These are phyloP conservation scores for Boletus speciosus DNA, from an alignment of 768 basidiomycete genomes.

Conservation along the genomic window DNA sequence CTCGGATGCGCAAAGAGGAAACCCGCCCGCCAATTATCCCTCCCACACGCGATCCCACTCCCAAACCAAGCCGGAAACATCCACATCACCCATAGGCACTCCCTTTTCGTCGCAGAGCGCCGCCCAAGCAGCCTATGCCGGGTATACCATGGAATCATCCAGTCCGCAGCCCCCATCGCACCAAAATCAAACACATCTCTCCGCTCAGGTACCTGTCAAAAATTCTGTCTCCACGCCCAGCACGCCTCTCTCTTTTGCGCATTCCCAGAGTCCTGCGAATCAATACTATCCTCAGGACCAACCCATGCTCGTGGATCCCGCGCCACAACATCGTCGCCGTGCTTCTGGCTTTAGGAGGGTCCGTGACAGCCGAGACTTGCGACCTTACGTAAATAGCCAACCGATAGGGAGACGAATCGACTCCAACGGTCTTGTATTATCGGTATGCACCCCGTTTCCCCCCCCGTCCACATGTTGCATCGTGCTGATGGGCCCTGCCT, in stretches of 20 bases:
- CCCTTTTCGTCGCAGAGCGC: constrained; percentile 56
- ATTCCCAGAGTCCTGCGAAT: constrained; percentile 46
- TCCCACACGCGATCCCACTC: constrained; percentile 57
- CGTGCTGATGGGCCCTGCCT: constrained; percentile 4
- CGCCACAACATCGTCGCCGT: constrained; percentile 56
- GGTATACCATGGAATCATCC: constrained; percentile 62
- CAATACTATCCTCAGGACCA: constrained; percentile 65
- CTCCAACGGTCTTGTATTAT: constrained; percentile 69
- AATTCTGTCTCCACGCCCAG: constrained; percentile 65
- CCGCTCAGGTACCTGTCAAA: constrained; percentile 45
- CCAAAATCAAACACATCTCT: constrained; percentile 51
- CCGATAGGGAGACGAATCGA: constrained; percentile 73
- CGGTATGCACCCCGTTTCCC: constrained; percentile 50
- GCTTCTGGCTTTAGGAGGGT: constrained; percentile 78
- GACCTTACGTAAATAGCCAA: constrained; percentile 64
- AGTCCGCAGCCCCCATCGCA: constrained; percentile 55
- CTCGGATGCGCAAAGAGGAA: constrained; percentile 39
- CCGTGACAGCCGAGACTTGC: constrained; percentile 71
- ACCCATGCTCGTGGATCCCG: constrained; percentile 66
- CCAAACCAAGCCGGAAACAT: constrained; percentile 49
- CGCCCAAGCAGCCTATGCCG: constrained; percentile 41
- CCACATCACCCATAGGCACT: constrained; percentile 46
- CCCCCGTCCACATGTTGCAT: neutral
- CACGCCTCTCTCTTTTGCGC: constrained; percentile 68
- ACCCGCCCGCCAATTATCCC: constrained; percentile 43